Evolutionary conservation across 2,329 filamentous ascomycete species (phyloP).

Genomic region (Curvularia lunata): DNA sequence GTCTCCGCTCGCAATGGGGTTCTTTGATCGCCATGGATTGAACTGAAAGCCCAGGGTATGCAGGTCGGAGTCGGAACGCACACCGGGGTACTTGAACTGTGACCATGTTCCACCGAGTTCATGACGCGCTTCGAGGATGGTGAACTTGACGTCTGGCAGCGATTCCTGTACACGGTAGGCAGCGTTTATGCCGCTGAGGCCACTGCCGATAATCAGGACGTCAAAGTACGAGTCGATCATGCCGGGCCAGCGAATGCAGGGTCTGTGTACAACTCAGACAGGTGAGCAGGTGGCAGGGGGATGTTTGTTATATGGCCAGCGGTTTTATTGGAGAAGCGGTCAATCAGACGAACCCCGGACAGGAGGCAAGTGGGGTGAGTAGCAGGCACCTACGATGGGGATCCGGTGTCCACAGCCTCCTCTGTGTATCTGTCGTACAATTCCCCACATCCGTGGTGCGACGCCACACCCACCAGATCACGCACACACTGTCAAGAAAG

Average conservation of each 20-base stretch:
- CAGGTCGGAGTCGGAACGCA: conserved; percentile 60
- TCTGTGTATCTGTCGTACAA: conserved; percentile 3
- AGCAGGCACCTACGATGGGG: conserved; percentile 3
- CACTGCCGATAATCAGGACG: conserved; percentile 71
- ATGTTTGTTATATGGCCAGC: background rate
- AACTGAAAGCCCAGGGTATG: conserved; percentile 67
- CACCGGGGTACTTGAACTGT: conserved; percentile 76
- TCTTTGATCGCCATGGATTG: conserved; percentile 67
- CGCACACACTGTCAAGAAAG: background rate
- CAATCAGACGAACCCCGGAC: background rate
- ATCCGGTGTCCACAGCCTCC: conserved; percentile 5
- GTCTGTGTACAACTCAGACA: background rate
- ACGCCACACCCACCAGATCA: background rate
- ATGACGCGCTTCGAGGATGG: conserved; percentile 71
- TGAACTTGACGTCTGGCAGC: conserved; percentile 64
- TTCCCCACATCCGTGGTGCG: conserved; percentile 7
- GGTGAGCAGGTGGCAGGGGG: background rate
- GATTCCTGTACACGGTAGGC: conserved; percentile 71
- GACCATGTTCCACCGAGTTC: conserved; percentile 79
- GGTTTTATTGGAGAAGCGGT: background rate
- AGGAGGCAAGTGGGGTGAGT: background rate
- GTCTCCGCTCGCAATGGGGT: conserved; percentile 54
- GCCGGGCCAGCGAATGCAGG: background rate
- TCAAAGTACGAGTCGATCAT: conserved; percentile 45
- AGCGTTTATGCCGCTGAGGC: conserved; percentile 76